Evolutionary conservation across 2,329 filamentous ascomycete species (phyloP).

Genomic region (Hymenoscyphus albidus): DNA sequence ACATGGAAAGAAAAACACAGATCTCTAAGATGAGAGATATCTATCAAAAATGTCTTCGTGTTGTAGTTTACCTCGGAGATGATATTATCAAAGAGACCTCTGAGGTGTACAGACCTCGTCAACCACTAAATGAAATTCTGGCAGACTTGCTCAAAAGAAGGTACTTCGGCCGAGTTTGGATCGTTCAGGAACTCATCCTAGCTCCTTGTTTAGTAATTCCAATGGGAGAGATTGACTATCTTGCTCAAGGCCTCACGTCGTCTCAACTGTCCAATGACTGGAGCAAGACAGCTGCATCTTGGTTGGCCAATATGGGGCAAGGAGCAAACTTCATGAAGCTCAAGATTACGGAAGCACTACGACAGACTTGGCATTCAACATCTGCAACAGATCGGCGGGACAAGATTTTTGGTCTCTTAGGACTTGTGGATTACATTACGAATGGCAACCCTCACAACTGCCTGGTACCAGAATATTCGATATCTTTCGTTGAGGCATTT

Average conservation of each 20-base stretch:
- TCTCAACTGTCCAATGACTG: not conserved
- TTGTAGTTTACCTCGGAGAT: not conserved
- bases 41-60: constrained; percentile 6
- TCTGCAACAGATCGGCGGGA: not conserved
- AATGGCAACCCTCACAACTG: not conserved
- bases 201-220: not conserved
- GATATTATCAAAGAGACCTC: not conserved
- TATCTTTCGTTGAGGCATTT: not conserved
- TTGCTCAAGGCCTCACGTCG: not conserved
- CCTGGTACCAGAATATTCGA: not conserved
- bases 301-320: not conserved
- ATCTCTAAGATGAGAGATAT: constrained; percentile 27
- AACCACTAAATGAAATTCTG: not conserved
- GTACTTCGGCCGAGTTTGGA: not conserved
- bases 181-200: not conserved
- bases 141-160: not conserved
- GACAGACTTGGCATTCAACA: not conserved
- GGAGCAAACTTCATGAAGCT: not conserved
- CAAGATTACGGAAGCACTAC: not conserved
- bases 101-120: not conserved
- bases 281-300: not conserved
- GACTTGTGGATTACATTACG: not conserved
- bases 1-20: constrained; percentile 21
- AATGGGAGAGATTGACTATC: not conserved
- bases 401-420: not conserved